Evolutionary conservation across 108 stramenopile genomes (phyloP).

Genomic region (Cyclotella cryptica): DNA sequence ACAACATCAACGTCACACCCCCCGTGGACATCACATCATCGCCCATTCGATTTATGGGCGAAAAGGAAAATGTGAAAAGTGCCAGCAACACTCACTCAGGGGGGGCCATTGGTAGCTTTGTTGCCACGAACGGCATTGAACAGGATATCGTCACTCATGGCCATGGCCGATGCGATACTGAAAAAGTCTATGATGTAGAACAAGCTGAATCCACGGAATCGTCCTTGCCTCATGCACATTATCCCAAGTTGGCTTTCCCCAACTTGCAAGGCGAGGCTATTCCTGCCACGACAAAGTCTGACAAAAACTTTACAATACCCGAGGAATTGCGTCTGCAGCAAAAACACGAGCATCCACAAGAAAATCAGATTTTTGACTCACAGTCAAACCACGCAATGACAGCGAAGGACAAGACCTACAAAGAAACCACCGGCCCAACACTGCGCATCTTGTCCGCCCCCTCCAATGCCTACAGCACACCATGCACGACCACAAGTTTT

Average conservation of each 20-base stretch:
- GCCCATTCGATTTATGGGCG: neutral
- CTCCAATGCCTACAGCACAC: neutral
- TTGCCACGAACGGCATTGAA: neutral
- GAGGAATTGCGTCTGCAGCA: too few species aligned
- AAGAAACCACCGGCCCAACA: neutral
- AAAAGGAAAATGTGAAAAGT: neutral
- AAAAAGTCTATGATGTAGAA: too few species aligned
- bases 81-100: neutral
- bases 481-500: neutral
- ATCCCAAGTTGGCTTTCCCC: neutral
- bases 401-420: neutral
- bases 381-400: too few species aligned
- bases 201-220: neutral
- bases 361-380: too few species aligned
- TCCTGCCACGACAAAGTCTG: neutral
- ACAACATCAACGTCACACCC: neutral
- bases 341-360: too few species aligned
- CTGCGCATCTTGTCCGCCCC: neutral
- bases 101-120: neutral
- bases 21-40: neutral
- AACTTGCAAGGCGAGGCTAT: neutral
- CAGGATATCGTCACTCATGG: neutral
- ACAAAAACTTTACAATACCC: neutral
- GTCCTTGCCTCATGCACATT: conserved; percentile 4
- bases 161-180: neutral